Evolutionary conservation across 352 stramenopile genomes (phyloP).

Genomic region (Pythium dissotocum): DNA sequence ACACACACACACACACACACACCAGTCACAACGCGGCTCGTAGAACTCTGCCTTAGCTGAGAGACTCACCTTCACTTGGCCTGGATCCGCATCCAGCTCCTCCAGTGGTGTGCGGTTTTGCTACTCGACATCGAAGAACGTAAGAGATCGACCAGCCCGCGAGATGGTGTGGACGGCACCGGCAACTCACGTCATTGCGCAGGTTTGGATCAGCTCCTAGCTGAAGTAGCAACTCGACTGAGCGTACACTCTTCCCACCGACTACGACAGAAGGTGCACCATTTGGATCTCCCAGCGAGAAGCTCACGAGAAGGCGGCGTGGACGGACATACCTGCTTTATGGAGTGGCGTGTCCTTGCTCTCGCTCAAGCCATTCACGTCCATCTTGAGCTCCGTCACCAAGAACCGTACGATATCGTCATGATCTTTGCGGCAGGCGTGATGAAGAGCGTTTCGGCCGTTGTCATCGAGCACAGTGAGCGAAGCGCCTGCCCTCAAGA

Average conservation of each 20-base stretch:
- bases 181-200: constrained; percentile 54
- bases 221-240: constrained; percentile 61
- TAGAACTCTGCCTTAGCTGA: neutral
- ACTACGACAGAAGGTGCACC: constrained; percentile 1
- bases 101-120: constrained; percentile 71
- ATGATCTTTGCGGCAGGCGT: constrained; percentile 75
- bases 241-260: constrained; percentile 52
- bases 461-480: constrained; percentile 47
- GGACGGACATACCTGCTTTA: constrained; percentile 55
- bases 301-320: neutral
- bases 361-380: constrained; percentile 62
- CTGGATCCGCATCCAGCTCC: constrained; percentile 43
- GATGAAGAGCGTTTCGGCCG: constrained; percentile 68
- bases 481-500: constrained; percentile 51
- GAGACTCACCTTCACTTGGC: constrained; percentile 33
- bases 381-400: constrained; percentile 43
- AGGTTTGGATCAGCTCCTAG: constrained; percentile 55
- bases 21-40: neutral
- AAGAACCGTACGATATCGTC: constrained; percentile 64
- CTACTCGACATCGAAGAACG: constrained; percentile 22
- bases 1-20: too few species aligned
- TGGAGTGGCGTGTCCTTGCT: constrained; percentile 77
- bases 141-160: neutral
- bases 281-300: neutral
- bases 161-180: neutral